These are phyloP conservation scores for Phoma sp. DNA, from an alignment of 2,329 filamentous ascomycete species.

Conservation along the genomic window DNA sequence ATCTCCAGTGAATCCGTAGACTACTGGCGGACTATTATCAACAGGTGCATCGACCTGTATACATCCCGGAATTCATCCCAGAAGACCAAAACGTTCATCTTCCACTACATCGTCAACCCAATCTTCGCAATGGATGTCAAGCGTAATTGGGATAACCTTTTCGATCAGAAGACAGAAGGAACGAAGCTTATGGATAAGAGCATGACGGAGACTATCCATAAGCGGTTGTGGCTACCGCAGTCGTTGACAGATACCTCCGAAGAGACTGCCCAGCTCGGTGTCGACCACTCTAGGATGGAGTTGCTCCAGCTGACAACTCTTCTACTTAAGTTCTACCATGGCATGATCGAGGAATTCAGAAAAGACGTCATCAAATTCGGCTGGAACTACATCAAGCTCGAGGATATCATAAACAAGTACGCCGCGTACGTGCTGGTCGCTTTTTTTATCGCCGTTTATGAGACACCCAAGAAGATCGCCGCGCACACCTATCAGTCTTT, in stretches of 20 bases:
- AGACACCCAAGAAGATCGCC: conserved; percentile 94
- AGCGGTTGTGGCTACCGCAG: conserved; percentile 92
- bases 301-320: conserved; percentile 92
- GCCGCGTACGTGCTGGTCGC: conserved; percentile 96
- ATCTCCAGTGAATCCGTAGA: conserved; percentile 85
- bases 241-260: conserved; percentile 77
- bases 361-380: conserved; percentile 99
- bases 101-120: conserved; percentile 92
- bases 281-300: conserved; percentile 96
- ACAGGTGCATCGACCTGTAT: conserved; percentile 88
- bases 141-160: conserved; percentile 70
- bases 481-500: conserved; percentile 93
- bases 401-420: conserved; percentile 99
- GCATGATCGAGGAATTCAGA: conserved; percentile 84
- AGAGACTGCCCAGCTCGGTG: conserved; percentile 80
- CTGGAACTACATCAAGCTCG: conserved; percentile 95
- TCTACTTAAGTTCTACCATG: conserved; percentile 92
- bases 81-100: conserved; percentile 89
- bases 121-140: conserved; percentile 97
- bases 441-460: conserved; percentile 97
- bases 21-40: conserved; percentile 80
- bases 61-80: conserved; percentile 78
- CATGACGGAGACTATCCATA: conserved; percentile 88
- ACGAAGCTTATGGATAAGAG: conserved; percentile 82
- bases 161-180: conserved; percentile 58